Conservation (phyloP, 2,329 filamentous ascomycete species). For the Hypoxylon sp. region DNA sequence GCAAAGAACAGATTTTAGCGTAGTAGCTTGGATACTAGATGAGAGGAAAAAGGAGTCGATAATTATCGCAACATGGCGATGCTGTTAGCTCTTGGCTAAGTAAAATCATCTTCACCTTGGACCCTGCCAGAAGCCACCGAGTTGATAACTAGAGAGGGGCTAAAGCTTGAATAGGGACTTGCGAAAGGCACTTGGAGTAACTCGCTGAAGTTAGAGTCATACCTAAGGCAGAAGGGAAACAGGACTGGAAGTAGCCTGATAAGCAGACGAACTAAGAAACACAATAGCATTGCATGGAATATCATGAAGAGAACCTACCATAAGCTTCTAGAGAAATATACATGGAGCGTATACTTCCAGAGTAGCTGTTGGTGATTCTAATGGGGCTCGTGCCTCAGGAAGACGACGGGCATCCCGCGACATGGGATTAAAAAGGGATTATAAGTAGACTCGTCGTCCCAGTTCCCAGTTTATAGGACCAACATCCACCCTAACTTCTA, state of each 20-base stretch:
- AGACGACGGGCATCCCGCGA: background rate
- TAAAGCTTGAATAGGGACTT: background rate
- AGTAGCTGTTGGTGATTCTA: background rate
- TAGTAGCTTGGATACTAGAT: conserved; percentile 53
- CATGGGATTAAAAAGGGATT: background rate
- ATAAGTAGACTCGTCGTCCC: background rate
- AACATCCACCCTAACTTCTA: background rate
- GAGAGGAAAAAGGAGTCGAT: background rate
- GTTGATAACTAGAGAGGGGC: background rate
- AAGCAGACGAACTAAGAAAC: background rate
- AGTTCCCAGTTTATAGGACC: background rate
- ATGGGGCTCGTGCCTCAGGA: no score
- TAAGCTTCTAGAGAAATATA: background rate
- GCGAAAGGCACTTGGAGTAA: background rate
- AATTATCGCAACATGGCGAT: background rate
- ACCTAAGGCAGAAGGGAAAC: background rate
- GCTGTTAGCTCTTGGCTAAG: background rate
- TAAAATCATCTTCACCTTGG: background rate
- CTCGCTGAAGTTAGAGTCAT: background rate
- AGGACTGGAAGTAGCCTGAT: background rate
- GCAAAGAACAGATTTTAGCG: conserved; percentile 55
- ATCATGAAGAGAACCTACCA: background rate
- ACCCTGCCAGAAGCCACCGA: background rate
- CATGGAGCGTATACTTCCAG: background rate
- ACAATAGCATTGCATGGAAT: background rate